Evolutionary conservation across 345 rosid species (phyloP), one percentile per base, ranked within the genome.

Genomic region (Linum tenue): DNA sequence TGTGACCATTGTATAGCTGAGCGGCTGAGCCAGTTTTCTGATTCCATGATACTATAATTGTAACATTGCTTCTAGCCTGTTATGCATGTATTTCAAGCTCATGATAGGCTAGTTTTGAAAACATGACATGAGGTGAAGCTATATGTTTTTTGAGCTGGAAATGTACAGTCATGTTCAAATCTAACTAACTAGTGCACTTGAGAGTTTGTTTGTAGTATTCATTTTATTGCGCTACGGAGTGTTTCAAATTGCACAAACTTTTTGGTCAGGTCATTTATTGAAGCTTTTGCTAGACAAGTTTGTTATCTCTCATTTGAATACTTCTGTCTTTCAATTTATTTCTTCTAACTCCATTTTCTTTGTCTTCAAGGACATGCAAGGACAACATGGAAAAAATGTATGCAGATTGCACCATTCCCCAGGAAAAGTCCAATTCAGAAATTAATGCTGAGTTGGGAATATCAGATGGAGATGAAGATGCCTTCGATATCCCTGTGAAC

Each of bases 371-470:
- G 99, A 72, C 78, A 64, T 94, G 99, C 73, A 77, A 70, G 84
- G 92, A 90, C 82, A 94, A 86, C 80, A 38, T 50, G 63, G 91
- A 94, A 67, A 75, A 74, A 78, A 62, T 69, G 14, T 94, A 82
- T 44, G 85, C 97, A 68, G 88, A 82, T 78, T 94, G 99, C 80
- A 82, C 92, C 71, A 77, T 72, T 62, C 65, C 83, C 58, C 99
- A 94, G 85, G 99, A 94, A 84, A 94, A 84, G 83, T 84, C 95
- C 67, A 88, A 88, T 78, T 92, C 81, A 67, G 97, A 94, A 57
- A 94, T 94, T 68, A 94, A 94, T 72, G 85, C 80, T 5, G 96
- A 94, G 84, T 80, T 94, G 82, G 97, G 95, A 68, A 64, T 94
- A 81, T 85, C 96, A 63, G 87, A 90, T 70, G 85, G 75, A 56